Conservation (phyloP, 352 stramenopile species). For the Albugo candida region DNA sequence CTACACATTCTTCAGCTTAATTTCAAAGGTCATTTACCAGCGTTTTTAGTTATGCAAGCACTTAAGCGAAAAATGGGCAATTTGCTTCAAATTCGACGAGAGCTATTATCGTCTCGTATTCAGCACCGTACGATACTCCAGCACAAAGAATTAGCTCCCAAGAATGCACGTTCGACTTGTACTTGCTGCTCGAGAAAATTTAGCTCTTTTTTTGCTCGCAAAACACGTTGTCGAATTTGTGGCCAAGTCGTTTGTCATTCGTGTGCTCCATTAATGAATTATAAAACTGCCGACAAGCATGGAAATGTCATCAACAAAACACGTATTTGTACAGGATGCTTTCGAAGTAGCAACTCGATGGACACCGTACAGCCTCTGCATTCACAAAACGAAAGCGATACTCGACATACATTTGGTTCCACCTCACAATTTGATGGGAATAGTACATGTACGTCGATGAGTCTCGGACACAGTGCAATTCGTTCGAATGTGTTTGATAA, state of each 20-base stretch:
- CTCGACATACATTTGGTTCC: too few relatives aligned
- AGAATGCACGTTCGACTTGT: slow-evolving; percentile 31
- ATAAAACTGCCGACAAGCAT: too few relatives aligned
- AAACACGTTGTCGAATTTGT: slow-evolving; percentile 49
- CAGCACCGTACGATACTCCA: too few relatives aligned
- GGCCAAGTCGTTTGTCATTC: slow-evolving; percentile 57
- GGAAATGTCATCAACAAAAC: too few relatives aligned
- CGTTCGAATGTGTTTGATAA: too few relatives aligned
- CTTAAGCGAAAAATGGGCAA: slow-evolving; percentile 43
- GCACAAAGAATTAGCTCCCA: slow-evolving; percentile 30
- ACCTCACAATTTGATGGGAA: too few relatives aligned
- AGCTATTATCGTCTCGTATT: slow-evolving; percentile 31
- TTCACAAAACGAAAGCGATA: too few relatives aligned
- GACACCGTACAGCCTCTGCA: too few relatives aligned
- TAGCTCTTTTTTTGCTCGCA: slow-evolving; percentile 35
- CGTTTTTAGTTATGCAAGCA: slow-evolving; percentile 43
- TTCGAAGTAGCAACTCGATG: too few relatives aligned
- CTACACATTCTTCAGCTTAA: slow-evolving; percentile 75
- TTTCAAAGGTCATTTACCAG: slow-evolving; percentile 52
- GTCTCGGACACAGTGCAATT: too few relatives aligned
- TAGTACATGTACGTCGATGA: too few relatives aligned
- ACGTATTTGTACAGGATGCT: too few relatives aligned
- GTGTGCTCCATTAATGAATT: slow-evolving; percentile 18
- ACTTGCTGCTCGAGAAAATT: slow-evolving; percentile 44
- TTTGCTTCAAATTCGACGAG: slow-evolving; percentile 34